Base-by-base conservation (phyloP, 176 grass and related monocot genomes). In the Hordeum marinum region DNA sequence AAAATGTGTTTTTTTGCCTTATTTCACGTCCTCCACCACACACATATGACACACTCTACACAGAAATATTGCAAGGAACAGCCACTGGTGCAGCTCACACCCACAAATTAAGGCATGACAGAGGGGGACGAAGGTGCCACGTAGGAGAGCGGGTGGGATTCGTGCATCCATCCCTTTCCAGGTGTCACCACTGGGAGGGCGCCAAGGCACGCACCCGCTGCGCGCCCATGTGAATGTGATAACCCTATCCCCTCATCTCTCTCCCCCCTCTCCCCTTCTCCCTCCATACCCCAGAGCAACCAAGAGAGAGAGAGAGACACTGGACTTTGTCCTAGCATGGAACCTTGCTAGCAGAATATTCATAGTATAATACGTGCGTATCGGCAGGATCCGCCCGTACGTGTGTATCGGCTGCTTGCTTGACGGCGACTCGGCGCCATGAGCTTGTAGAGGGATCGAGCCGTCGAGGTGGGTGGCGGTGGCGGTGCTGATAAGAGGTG, bases 221-320 rank as follows among this genome's bases (percentile, higher is more conserved):
- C 35, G 8, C 46, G 0, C 8, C 17, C 78, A 82, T 82, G 83
- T 71, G 88, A 90, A 82, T 82, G 83, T 71, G 88, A 90, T 90
- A 90, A 80, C 79, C 75, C 84, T 83, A 87, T 87, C 73, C 46
- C 15, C 76, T 43, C 48, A 9, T 58, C 4, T 7, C 27, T 74
- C 66, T 70, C 41, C 74, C 87, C 88, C 88, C 23, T 3, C 20
- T 0, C 32, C 18, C 32, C 12, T 29, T 50, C 79, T 3, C 52
- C n/a, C n/a, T n/a, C n/a, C n/a, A n/a, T n/a, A n/a, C n/a, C n/a
- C n/a, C 13, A 29, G 65, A 50, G 46, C 4, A 50, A 50, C 13
- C 46, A 50, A 50, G 46, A 52, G 48, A 15, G 14, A 7, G 55
- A 79, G n/a, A 17, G 35, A 21, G 39, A 80, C 37, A 17, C 79